These are phyloP conservation scores for Opeltia flavorubescens DNA, from an alignment of 495 filamentous ascomycete species.

Conservation along the genomic window DNA sequence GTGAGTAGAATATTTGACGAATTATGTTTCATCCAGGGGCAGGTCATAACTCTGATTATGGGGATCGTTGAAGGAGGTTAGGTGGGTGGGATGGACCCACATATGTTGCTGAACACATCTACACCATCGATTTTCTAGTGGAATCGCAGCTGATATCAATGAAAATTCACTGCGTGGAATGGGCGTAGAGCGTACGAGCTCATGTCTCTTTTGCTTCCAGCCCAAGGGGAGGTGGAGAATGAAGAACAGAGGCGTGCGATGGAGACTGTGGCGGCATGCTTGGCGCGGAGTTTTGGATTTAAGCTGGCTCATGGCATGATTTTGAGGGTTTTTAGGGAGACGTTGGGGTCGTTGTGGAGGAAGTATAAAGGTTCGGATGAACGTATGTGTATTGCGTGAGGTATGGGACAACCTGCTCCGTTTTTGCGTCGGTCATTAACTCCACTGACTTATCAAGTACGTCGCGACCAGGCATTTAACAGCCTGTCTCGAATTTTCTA, in stretches of 20 bases:
- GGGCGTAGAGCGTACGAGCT: slow-evolving; percentile 33
- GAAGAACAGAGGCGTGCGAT: slow-evolving; percentile 33
- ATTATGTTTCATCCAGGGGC: slow-evolving; percentile 41
- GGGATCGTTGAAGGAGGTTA: slow-evolving; percentile 29
- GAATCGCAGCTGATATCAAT: slow-evolving; percentile 38
- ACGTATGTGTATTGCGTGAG: slow-evolving; percentile 36
- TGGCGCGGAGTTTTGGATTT: slow-evolving; percentile 33
- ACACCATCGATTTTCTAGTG: slow-evolving; percentile 33
- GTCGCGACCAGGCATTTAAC: too few relatives aligned
- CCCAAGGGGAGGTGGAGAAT: slow-evolving; percentile 28
- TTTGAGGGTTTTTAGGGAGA: slow-evolving; percentile 15
- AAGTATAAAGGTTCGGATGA: slow-evolving; percentile 28
- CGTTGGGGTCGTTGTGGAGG: slow-evolving; percentile 34
- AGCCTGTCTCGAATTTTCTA: too few relatives aligned
- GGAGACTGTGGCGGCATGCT: slow-evolving; percentile 34
- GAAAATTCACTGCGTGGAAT: slow-evolving; percentile 34
- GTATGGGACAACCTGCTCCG: slow-evolving; percentile 18
- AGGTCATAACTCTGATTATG: slow-evolving; percentile 34
- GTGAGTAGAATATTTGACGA: slow-evolving; percentile 28
- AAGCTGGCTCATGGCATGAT: slow-evolving; percentile 40
- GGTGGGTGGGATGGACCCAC: slow-evolving; percentile 38
- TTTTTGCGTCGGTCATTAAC: too few relatives aligned
- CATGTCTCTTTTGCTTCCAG: slow-evolving; percentile 34
- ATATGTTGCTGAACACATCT: slow-evolving; percentile 32
- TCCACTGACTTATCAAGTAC: too few relatives aligned